Evolutionary conservation across 2,329 filamentous ascomycete genomes (phyloP).

Genomic region (Aspergillus calidoustus): DNA sequence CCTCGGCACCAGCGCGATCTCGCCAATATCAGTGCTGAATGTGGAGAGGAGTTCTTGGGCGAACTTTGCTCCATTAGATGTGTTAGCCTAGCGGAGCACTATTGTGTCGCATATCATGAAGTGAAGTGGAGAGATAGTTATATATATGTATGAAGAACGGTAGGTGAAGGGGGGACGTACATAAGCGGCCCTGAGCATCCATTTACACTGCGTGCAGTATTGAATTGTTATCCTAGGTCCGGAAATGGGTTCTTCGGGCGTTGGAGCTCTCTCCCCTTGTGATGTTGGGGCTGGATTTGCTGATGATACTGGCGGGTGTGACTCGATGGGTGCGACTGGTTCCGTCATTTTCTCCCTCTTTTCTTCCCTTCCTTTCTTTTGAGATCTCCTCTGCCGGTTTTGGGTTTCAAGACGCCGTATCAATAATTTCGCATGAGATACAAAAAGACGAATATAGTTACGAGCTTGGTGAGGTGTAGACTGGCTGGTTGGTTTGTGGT

Average conservation of each 20-base stretch:
- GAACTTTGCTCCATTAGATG: constrained; percentile 61
- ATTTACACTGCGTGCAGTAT: constrained; percentile 93
- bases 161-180: constrained; percentile 53
- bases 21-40: constrained; percentile 80
- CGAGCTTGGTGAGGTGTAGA: neutral
- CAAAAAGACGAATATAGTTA: neutral
- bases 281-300: constrained; percentile 1
- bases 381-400: neutral
- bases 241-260: constrained; percentile 27
- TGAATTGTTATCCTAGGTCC: constrained; percentile 76
- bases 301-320: constrained; percentile 17
- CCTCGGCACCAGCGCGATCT: constrained; percentile 82
- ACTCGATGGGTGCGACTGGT: constrained; percentile 9
- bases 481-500: neutral
- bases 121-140: neutral
- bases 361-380: neutral
- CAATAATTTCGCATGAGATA: neutral
- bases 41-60: constrained; percentile 95
- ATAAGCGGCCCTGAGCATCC: constrained; percentile 86
- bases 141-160: neutral
- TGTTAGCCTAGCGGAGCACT: neutral
- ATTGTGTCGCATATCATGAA: neutral
- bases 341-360: constrained; percentile 1
- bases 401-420: neutral
- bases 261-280: constrained; percentile 10